Evolutionary conservation across 805 yeast genomes (phyloP).

Genomic region (Wickerhamiella australiensis): DNA sequence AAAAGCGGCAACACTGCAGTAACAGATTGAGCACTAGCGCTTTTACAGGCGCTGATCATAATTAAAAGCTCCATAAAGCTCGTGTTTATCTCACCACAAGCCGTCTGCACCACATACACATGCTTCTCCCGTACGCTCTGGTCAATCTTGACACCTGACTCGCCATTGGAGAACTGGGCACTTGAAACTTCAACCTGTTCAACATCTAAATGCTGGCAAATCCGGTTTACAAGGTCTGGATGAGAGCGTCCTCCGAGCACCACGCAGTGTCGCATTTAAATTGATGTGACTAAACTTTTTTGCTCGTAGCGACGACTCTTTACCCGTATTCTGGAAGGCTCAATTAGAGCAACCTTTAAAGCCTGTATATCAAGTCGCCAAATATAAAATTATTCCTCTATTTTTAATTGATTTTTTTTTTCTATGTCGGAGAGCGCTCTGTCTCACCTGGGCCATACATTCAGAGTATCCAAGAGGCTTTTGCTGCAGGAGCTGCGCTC

Average conservation of each 20-base stretch:
- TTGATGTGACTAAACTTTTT: not conserved
- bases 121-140: conserved; percentile 94
- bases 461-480: no score
- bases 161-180: conserved; percentile 59
- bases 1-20: conserved; percentile 88
- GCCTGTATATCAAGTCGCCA: no score
- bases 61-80: conserved; percentile 70
- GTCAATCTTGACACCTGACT: conserved; percentile 71
- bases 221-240: conserved; percentile 59
- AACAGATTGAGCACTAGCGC: conserved; percentile 77
- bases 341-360: no score
- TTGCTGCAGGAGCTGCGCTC: not conserved
- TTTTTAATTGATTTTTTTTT: no score
- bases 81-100: conserved; percentile 82
- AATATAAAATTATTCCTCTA: no score
- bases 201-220: conserved; percentile 67
- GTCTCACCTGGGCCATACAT: no score
- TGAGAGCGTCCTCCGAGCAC: conserved; percentile 88
- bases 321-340: no score
- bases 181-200: conserved; percentile 52
- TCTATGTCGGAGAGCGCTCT: no score
- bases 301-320: not conserved
- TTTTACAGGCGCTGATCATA: conserved; percentile 82
- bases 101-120: conserved; percentile 79
- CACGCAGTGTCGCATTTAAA: conserved; percentile 65